A percentile compares a stretch with the other conserved stretches of the same genome.
These are phyloP conservation scores for Vigna hirtella DNA, from an alignment of 306 rosid genomes.

Conservation along the genomic window DNA sequence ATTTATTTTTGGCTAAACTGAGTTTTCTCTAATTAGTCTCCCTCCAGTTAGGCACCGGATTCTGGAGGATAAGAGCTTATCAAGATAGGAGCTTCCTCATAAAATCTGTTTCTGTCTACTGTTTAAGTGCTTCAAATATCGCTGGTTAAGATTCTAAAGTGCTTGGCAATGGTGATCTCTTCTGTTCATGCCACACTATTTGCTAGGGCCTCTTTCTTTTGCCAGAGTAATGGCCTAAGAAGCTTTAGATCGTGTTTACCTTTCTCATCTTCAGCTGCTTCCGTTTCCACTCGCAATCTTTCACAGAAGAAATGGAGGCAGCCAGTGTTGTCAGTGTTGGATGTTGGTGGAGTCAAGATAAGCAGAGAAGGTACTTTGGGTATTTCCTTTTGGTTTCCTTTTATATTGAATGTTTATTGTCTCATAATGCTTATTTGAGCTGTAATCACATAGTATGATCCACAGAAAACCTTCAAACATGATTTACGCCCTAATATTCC, in stretches of 20 bases:
- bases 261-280: slow-evolving; percentile 60
- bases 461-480: background rate
- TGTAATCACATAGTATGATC: slow-evolving; percentile 9
- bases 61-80: slow-evolving; percentile 24
- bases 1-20: slow-evolving; percentile 11
- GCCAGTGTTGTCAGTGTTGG: slow-evolving; percentile 64
- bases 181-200: slow-evolving; percentile 56
- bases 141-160: slow-evolving; percentile 3
- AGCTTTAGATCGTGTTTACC: slow-evolving; percentile 53
- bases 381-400: background rate
- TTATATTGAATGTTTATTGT: background rate
- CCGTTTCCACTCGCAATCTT: slow-evolving; percentile 51
- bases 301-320: slow-evolving; percentile 75
- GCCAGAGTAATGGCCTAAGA: slow-evolving; percentile 50
- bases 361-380: slow-evolving; percentile 64
- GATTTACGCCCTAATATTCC: background rate
- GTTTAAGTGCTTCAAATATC: slow-evolving; percentile 8
- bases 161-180: slow-evolving; percentile 52
- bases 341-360: slow-evolving; percentile 82
- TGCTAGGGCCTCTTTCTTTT: slow-evolving; percentile 52
- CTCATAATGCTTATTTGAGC: slow-evolving; percentile 22
- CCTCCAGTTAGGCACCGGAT: background rate
- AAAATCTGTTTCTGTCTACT: slow-evolving; percentile 1
- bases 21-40: slow-evolving; percentile 11
- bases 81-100: background rate